Base-by-base conservation (phyloP, 177 flowering plant genomes). In the Vitis hybrid region DNA sequence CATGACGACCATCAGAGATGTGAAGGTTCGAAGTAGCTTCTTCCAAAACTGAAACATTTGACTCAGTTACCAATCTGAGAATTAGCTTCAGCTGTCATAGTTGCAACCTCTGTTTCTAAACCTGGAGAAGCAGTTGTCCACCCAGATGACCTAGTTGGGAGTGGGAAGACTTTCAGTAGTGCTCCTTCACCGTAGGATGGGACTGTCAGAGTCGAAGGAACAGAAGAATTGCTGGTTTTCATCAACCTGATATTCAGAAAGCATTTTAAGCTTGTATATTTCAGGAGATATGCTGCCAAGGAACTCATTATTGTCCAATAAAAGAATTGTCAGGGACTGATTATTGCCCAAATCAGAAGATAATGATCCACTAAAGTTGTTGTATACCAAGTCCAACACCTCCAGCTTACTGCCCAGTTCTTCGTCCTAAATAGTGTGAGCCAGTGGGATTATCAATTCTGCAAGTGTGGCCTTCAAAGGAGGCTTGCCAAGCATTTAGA, bases 301-400 rank as follows among this genome's bases (percentile, higher is more conserved):
- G 71, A 73, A 75, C 15, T 70, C 50, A 62, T 88, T 90, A 76
- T 86, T 80, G 75, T 84, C 87, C 60, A 86, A 75, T 51, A 80
- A 67, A 40, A 87, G 82, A 56, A 74, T 82, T 45, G 79, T 64
- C 55, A 84, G 74, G 17, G 86, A 74, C 17, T 75, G 70, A 65
- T 83, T 85, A 65, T 73, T 72, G 74, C 77, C 77, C 64, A 88
- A 65, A 17, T 84, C 78, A 26, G 79, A 69, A 4, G 94, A 90
- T 75, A 89, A 73, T 55, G 83, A 72, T 17, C 88, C 88, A 45
- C 78, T 81, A 65, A 91, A 85, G 71, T 88, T 87, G 70, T 91
- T 89, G 70, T 70, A 79, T 66, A 89, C 85, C 74, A 89, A 77
- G 62, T 91, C 93, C 74, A 91, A 72, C 56, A 85, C 75, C 75